Percentiles rank a stretch among this genome's conserved stretches.
Conservation (phyloP, 352 stramenopile species). For the Phytophthora pistaciae region DNA sequence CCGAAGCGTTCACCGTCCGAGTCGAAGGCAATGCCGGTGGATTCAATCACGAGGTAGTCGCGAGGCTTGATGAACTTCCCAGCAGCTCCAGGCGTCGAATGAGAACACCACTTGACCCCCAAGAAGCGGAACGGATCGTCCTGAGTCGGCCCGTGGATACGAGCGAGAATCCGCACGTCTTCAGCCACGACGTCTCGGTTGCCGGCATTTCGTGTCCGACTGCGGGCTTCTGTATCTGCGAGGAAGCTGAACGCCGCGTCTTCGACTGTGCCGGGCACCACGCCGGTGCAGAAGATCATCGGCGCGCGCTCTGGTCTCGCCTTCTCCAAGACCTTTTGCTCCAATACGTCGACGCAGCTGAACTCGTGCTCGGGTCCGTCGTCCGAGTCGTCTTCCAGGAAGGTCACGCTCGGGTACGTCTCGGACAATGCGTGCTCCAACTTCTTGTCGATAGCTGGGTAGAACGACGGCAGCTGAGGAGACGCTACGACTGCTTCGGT, state of each 20-base stretch:
- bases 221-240: conserved; percentile 41
- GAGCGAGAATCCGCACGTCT: conserved; percentile 36
- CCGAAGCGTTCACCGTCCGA: conserved; percentile 34
- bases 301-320: conserved; percentile 29
- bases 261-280: conserved; percentile 47
- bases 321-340: conserved; percentile 41
- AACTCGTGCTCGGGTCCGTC: conserved; percentile 21
- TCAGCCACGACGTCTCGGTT: conserved; percentile 35
- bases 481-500: conserved; percentile 34
- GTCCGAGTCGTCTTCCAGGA: conserved; percentile 21
- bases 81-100: conserved; percentile 14
- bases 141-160: conserved; percentile 43
- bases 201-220: conserved; percentile 29
- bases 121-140: conserved; percentile 60
- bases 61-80: conserved; percentile 49
- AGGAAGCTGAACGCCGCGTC: conserved; percentile 48
- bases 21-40: conserved; percentile 52
- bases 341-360: conserved; percentile 20
- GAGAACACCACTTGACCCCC: conserved; percentile 54
- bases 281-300: conserved; percentile 36
- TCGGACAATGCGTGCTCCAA: conserved; percentile 15
- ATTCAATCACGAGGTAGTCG: conserved; percentile 60
- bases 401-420: conserved; percentile 27
- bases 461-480: conserved; percentile 32
- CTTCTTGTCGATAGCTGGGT: conserved; percentile 18